phyloP scores from a whole-genome alignment of 768 basidiomycete genomes.

The Auricularia sp. region DNA sequence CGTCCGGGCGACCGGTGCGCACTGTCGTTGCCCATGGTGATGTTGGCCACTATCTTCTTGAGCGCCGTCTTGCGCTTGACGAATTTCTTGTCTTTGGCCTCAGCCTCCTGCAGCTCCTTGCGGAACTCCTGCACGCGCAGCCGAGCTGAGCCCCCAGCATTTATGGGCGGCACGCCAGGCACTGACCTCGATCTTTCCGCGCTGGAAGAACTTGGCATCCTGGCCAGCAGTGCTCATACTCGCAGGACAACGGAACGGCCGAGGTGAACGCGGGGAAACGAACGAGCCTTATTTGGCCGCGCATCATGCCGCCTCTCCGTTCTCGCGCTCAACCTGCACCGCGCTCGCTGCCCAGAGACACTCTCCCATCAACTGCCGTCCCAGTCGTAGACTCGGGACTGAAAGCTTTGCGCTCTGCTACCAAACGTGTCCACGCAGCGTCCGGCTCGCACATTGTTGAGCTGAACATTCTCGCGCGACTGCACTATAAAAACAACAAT shows the following conservation, averaged over 20 bases:
- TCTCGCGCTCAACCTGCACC: background rate
- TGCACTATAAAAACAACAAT: conserved; percentile 75
- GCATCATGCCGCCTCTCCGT: background rate
- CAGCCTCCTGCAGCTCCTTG: conserved; percentile 81
- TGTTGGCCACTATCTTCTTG: conserved; percentile 98
- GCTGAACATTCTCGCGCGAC: conserved; percentile 47
- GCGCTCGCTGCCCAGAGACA: background rate
- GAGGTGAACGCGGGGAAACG: conserved; percentile 3
- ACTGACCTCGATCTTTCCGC: conserved; percentile 82
- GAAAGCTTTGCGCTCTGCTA: conserved; percentile 9
- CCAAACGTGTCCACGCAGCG: background rate
- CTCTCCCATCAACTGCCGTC: conserved; percentile 33
- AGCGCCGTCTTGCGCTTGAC: conserved; percentile 86
- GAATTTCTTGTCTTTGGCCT: conserved; percentile 94
- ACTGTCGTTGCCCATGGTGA: conserved; percentile 99
- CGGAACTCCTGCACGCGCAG: conserved; percentile 64
- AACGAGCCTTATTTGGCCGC: background rate
- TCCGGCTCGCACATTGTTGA: conserved; percentile 22
- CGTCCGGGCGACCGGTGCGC: conserved; percentile 11
- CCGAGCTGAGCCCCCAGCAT: background rate
- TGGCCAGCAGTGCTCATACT: conserved; percentile 36
- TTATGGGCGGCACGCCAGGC: background rate
- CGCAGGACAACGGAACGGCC: background rate
- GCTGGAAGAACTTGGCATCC: conserved; percentile 86
- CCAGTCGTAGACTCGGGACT: conserved; percentile 18